Evolutionary conservation across 176 grass and related monocot species (phyloP), one percentile per base, ranked within the genome.

Genomic region (Pontederia paniculata): DNA sequence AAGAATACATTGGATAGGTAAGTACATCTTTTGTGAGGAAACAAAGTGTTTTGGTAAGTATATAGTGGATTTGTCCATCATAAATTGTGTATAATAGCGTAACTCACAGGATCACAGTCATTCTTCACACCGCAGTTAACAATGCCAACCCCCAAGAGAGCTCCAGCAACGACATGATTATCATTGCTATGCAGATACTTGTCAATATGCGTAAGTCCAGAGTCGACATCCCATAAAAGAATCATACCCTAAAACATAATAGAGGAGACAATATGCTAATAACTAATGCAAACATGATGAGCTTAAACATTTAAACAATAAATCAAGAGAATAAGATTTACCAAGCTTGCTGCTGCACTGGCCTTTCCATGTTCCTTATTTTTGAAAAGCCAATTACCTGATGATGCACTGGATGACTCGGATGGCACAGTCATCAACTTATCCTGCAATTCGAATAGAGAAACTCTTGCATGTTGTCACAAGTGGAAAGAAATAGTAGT

Each of bases 321-420:
- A n/a, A n/a, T 43, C 42, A 4, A 69, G 64, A 8, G 61, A 22
- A 28, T 37, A 53, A 65, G 68, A 17, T 66, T 19, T 84, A 98
- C 93, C 83, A 91, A 74, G 56, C 93, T 98, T 77, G 93, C 93
- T 10, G 87, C 80, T 59, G 87, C 93, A 37, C 83, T 98, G 43
- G 93, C 80, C 70, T 91, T 98, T 21, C 93, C 93, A 73, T 98
- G 86, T 58, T 98, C 93, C 73, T 98, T 98, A 44, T 98, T 98
- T 54, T 91, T 98, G 63, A 98, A 98, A 73, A 98, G 69, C 93
- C 93, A 91, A 67, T 62, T 91, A 52, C 93, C 75, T 54, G 86
- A 80, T 74, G 86, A 68, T n/a, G 74, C 93, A 63, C 75, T 84
- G 31, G 93, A 82, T 50, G 80, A 91, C 71, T 98, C 93, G 54